A percentile compares a stretch with the other conserved stretches of the same genome.
Conservation (phyloP, 257 asterid genomes). For the Rehmannia glutinosa region DNA sequence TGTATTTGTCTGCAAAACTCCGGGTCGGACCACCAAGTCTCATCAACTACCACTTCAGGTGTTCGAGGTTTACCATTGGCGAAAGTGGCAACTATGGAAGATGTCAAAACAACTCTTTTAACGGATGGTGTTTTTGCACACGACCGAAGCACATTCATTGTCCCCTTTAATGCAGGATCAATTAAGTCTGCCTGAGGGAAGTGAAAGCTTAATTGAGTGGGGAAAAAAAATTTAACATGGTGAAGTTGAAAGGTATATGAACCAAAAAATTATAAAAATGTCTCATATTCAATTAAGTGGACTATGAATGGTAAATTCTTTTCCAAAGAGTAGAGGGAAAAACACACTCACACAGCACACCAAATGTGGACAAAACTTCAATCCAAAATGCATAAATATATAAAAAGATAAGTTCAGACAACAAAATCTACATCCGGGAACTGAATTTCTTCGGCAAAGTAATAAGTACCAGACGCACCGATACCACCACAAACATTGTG, state of each 20-base stretch:
- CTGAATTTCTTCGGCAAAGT: not conserved
- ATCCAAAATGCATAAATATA: not conserved
- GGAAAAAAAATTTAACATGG: not conserved
- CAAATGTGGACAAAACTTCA: not conserved
- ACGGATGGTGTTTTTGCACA: constrained; percentile 52
- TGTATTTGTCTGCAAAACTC: constrained; percentile 41
- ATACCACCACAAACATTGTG: not conserved
- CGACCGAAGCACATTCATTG: constrained; percentile 63
- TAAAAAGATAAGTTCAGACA: not conserved
- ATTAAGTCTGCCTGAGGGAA: constrained; percentile 50
- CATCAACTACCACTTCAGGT: constrained; percentile 55
- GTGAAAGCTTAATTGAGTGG: not conserved
- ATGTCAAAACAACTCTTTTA: constrained; percentile 61
- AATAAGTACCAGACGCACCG: not conserved
- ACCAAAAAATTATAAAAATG: too few relatives aligned
- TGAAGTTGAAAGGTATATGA: too few relatives aligned
- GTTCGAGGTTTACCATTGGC: constrained; percentile 46
- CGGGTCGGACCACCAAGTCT: constrained; percentile 45
- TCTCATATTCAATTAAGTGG: too few relatives aligned
- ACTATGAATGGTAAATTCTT: too few relatives aligned
- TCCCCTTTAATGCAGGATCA: constrained; percentile 78
- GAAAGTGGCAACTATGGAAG: constrained; percentile 46
- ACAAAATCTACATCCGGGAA: not conserved
- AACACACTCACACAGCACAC: too few relatives aligned
- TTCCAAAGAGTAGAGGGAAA: too few relatives aligned